Conservation (phyloP, 495 filamentous ascomycete genomes). For the Darksidea phi region DNA sequence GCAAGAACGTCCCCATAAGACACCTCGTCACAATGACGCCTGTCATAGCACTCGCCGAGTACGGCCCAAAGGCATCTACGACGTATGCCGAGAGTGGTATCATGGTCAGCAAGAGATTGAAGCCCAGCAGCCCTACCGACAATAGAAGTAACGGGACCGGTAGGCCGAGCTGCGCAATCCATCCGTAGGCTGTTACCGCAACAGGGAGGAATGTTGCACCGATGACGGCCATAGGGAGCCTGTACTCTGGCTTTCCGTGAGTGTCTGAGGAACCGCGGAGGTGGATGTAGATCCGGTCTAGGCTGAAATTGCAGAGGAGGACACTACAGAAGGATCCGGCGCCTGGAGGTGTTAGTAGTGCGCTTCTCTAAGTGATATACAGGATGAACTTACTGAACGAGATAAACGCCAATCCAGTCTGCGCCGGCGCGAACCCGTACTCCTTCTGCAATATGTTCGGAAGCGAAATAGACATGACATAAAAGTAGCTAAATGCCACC, state of each 20-base stretch:
- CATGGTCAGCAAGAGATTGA: conserved; percentile 46
- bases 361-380: neutral
- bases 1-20: conserved; percentile 55
- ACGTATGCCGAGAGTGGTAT: conserved; percentile 56
- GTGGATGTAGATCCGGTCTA: conserved; percentile 55
- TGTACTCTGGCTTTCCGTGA: conserved; percentile 50
- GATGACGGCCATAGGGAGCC: conserved; percentile 52
- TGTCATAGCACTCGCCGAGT: conserved; percentile 58
- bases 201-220: conserved; percentile 47
- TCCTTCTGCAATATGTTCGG: conserved; percentile 50
- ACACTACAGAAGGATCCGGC: conserved; percentile 51
- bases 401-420: conserved; percentile 50
- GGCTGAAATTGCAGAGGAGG: conserved; percentile 35
- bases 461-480: conserved; percentile 54
- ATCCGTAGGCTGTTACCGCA: conserved; percentile 51
- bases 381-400: conserved; percentile 50
- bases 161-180: conserved; percentile 45
- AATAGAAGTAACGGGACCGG: conserved; percentile 48
- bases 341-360: conserved; percentile 45
- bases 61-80: conserved; percentile 58
- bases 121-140: conserved; percentile 42
- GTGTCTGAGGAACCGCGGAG: conserved; percentile 42
- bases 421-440: conserved; percentile 50
- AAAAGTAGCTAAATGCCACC: conserved; percentile 54
- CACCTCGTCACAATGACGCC: conserved; percentile 55